A percentile compares a stretch with the other conserved stretches of the same genome.
These are phyloP conservation scores for Parachlorella kessleri DNA, from an alignment of 139 green algal species.

Conservation along the genomic window DNA sequence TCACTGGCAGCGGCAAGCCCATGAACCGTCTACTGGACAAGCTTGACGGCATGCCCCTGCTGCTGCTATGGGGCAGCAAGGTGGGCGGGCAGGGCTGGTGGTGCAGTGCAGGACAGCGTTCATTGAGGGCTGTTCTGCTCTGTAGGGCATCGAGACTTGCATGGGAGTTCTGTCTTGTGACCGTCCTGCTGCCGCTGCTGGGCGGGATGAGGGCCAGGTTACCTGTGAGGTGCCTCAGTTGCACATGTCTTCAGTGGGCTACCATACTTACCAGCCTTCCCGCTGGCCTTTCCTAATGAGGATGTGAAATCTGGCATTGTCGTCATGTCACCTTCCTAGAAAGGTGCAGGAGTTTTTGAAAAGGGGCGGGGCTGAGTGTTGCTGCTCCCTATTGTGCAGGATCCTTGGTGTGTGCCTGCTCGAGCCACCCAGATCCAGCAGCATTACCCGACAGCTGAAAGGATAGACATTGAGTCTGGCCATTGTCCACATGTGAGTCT, in stretches of 20 bases:
- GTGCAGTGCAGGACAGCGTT: neutral
- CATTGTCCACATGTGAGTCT: slow-evolving; percentile 61
- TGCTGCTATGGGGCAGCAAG: slow-evolving; percentile 71
- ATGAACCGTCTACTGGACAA: slow-evolving; percentile 60
- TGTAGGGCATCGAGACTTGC: too few species aligned
- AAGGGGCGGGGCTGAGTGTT: neutral
- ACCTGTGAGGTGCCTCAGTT: too few species aligned
- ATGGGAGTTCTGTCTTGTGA: too few species aligned
- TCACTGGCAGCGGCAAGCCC: slow-evolving; percentile 44
- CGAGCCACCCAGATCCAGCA: slow-evolving; percentile 58
- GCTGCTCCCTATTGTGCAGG: slow-evolving; percentile 25
- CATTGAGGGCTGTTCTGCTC: too few species aligned
- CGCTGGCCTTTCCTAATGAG: too few species aligned
- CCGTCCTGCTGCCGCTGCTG: too few species aligned
- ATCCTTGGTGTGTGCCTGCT: slow-evolving; percentile 79
- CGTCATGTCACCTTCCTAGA: too few species aligned
- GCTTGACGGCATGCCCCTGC: slow-evolving; percentile 62
- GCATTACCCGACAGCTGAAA: slow-evolving; percentile 69
- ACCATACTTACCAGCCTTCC: too few species aligned
- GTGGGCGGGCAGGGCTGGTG: slow-evolving; percentile 7
- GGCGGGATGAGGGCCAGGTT: too few species aligned
- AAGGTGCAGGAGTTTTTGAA: too few species aligned
- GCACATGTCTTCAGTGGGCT: too few species aligned
- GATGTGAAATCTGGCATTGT: too few species aligned
- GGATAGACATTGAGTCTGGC: slow-evolving; percentile 54